These are phyloP conservation scores for Verticillium klebahnii DNA, from an alignment of 2,329 filamentous ascomycete species.

Conservation along the genomic window DNA sequence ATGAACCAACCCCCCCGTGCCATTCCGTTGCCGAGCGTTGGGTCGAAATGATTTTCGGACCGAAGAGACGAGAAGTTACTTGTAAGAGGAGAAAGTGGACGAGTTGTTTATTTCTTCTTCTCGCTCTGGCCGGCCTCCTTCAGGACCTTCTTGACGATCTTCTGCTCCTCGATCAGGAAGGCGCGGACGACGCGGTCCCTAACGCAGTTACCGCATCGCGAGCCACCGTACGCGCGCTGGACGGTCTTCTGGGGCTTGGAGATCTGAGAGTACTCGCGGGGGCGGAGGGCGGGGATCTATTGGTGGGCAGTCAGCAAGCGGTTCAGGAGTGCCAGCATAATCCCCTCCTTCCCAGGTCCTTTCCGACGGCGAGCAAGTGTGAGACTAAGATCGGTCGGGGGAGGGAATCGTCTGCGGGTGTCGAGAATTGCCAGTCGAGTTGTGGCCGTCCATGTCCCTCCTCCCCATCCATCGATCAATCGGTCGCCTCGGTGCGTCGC, in stretches of 20 bases:
- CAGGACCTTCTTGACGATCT: constrained; percentile 99
- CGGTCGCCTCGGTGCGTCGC: background rate
- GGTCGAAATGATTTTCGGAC: constrained; percentile 4
- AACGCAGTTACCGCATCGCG: constrained; percentile 97
- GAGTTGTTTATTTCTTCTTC: constrained; percentile 63
- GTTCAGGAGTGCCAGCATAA: too few relatives aligned
- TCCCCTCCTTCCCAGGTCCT: background rate
- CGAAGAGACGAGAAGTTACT: constrained; percentile 9
- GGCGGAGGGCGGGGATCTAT: constrained; percentile 92
- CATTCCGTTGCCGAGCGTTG: constrained; percentile 13
- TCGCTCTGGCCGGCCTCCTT: constrained; percentile 86
- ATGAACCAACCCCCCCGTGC: constrained; percentile 36
- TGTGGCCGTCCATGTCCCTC: background rate
- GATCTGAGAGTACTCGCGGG: constrained; percentile 94
- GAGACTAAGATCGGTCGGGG: background rate
- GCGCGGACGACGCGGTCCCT: constrained; percentile 96
- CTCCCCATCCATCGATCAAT: background rate
- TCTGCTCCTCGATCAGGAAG: constrained; percentile 99
- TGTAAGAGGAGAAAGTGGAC: constrained; percentile 5
- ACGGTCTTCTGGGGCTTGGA: constrained; percentile 99
- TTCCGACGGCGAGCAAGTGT: background rate
- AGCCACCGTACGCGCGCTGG: constrained; percentile 96
- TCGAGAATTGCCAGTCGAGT: background rate
- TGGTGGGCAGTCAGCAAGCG: constrained; percentile 4
- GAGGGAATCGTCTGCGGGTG: background rate